A percentile compares a stretch with the other conserved stretches of the same genome.
Evolutionary conservation across 2,329 filamentous ascomycete genomes (phyloP).

Genomic region (Colletotrichum sp.): DNA sequence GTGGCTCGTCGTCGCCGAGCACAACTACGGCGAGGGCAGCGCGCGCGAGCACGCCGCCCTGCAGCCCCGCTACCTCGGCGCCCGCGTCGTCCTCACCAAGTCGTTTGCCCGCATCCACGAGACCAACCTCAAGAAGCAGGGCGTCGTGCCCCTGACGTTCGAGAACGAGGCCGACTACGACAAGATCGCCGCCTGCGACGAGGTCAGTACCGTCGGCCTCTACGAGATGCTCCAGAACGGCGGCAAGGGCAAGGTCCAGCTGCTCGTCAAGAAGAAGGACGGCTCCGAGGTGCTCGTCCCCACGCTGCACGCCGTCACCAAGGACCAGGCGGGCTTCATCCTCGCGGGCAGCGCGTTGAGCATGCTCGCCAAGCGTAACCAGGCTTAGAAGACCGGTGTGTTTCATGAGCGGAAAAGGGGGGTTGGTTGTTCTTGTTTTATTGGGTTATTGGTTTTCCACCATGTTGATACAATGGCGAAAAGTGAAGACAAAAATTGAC

Average conservation of each 20-base stretch:
- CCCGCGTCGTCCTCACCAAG: constrained; percentile 83
- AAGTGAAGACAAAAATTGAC: constrained; percentile 1
- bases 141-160: constrained; percentile 93
- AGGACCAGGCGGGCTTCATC: constrained; percentile 91
- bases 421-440: neutral
- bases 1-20: constrained; percentile 96
- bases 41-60: constrained; percentile 89
- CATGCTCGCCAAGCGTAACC: constrained; percentile 70
- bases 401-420: neutral
- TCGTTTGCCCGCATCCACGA: constrained; percentile 93
- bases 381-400: neutral
- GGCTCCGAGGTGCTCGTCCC: constrained; percentile 73
- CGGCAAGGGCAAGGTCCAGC: constrained; percentile 77
- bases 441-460: neutral
- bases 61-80: constrained; percentile 89
- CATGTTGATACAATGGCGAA: neutral
- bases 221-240: constrained; percentile 80
- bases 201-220: constrained; percentile 82
- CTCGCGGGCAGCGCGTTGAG: constrained; percentile 94
- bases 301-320: constrained; percentile 86
- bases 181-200: constrained; percentile 80
- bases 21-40: constrained; percentile 95
- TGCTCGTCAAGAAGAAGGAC: constrained; percentile 66
- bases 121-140: constrained; percentile 97
- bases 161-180: constrained; percentile 89